Percentiles rank a stretch among this genome's conserved stretches.
These are phyloP conservation scores for Flagelloscypha sp. DNA, from an alignment of 768 basidiomycete genomes.

Conservation along the genomic window DNA sequence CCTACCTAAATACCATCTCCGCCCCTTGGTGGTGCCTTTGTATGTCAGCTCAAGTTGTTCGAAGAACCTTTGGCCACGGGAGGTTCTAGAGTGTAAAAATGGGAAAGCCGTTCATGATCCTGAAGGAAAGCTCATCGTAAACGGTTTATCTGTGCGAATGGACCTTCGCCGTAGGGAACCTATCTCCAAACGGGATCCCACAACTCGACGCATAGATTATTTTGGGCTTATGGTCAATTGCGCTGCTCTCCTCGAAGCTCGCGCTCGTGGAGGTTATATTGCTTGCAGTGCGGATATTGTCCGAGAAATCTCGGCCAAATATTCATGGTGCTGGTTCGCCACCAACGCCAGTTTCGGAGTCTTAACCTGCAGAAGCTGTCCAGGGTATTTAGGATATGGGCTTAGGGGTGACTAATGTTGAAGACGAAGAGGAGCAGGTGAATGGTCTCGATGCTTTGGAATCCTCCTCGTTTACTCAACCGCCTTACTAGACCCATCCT, in stretches of 20 bases:
- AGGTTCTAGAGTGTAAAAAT: slow-evolving; percentile 88
- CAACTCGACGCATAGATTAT: slow-evolving; percentile 95
- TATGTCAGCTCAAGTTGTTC: slow-evolving; percentile 77
- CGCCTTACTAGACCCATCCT: no score
- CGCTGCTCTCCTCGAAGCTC: slow-evolving; percentile 73
- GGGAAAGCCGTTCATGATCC: slow-evolving; percentile 71
- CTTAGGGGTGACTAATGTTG: slow-evolving; percentile 54
- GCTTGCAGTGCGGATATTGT: slow-evolving; percentile 85
- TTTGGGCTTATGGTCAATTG: slow-evolving; percentile 96
- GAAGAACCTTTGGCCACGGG: slow-evolving; percentile 84
- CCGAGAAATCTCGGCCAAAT: slow-evolving; percentile 70
- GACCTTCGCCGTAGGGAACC: slow-evolving; percentile 92
- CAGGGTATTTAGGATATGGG: slow-evolving; percentile 71
- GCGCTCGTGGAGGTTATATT: slow-evolving; percentile 88
- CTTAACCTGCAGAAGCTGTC: slow-evolving; percentile 52
- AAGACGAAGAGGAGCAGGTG: slow-evolving; percentile 85
- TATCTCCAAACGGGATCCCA: slow-evolving; percentile 83
- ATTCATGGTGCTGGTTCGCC: slow-evolving; percentile 45
- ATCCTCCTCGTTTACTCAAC: slow-evolving; percentile 74
- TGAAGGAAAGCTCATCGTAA: slow-evolving; percentile 59
- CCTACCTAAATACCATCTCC: slow-evolving; percentile 81
- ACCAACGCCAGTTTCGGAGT: slow-evolving; percentile 52
- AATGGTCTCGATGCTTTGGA: slow-evolving; percentile 94
- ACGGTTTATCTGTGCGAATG: slow-evolving; percentile 93
- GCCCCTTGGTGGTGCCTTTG: slow-evolving; percentile 88